Evolutionary conservation across 1,284 basidiomycete genomes (phyloP).

Genomic region (Marasmius fiardii): DNA sequence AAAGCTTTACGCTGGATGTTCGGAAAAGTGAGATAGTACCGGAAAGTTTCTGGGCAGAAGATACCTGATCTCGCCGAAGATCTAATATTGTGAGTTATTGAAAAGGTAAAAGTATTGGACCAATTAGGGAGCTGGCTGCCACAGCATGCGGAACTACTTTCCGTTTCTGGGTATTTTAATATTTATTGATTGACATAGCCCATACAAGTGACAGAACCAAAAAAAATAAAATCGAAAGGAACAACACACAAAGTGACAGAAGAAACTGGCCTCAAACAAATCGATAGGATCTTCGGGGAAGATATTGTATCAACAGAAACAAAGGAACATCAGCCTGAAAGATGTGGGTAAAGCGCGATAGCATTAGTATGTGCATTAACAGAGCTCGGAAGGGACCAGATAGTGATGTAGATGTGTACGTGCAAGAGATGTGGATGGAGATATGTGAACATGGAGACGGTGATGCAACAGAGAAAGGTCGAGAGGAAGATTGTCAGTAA

Average conservation of each 20-base stretch:
- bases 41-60: too few species aligned
- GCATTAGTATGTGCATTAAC: slow-evolving; percentile 1
- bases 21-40: too few species aligned
- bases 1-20: too few species aligned
- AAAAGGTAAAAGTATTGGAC: too few species aligned
- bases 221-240: neutral
- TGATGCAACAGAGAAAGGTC: neutral
- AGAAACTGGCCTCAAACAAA: neutral
- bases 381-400: neutral
- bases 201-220: too few species aligned
- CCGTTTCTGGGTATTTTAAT: slow-evolving; percentile 13
- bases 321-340: neutral
- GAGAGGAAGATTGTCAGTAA: neutral
- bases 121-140: too few species aligned
- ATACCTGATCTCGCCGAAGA: too few species aligned
- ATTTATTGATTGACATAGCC: neutral
- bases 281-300: neutral
- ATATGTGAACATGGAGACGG: neutral
- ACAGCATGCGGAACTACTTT: too few species aligned
- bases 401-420: neutral
- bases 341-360: neutral
- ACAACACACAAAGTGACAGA: neutral
- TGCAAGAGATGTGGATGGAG: neutral
- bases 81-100: too few species aligned
- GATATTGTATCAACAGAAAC: neutral